These are phyloP conservation scores for Prunus mume DNA, from an alignment of 306 rosid genomes.

Conservation along the genomic window DNA sequence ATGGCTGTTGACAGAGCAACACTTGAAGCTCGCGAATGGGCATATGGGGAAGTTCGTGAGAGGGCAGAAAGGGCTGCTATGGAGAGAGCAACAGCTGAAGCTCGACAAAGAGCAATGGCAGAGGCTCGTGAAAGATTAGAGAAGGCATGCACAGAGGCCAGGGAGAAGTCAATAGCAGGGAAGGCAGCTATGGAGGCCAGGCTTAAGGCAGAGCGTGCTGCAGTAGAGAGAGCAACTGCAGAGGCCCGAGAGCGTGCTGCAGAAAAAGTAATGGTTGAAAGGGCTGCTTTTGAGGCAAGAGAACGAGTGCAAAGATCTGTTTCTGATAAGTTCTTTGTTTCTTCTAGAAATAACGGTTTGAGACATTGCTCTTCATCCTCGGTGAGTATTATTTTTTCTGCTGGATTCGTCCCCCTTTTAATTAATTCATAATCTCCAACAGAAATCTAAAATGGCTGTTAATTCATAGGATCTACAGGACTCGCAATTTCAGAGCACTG, in stretches of 20 bases:
- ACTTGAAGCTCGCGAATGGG: slow-evolving; percentile 71
- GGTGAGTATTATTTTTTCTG: slow-evolving; percentile 40
- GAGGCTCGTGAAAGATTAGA: slow-evolving; percentile 95
- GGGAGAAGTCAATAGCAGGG: slow-evolving; percentile 73
- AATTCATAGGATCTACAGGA: slow-evolving; percentile 61
- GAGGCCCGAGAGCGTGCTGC: slow-evolving; percentile 94
- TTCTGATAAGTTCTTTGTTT: slow-evolving; percentile 65
- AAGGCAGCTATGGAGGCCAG: slow-evolving; percentile 76
- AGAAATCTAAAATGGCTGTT: slow-evolving; percentile 23
- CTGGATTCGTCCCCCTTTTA: slow-evolving; percentile 18
- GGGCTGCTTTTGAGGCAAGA: slow-evolving; percentile 57
- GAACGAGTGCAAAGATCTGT: slow-evolving; percentile 81
- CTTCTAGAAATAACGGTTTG: slow-evolving; percentile 48
- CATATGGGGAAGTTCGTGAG: slow-evolving; percentile 62
- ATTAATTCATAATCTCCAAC: slow-evolving; percentile 17
- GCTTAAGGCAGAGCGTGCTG: slow-evolving; percentile 83
- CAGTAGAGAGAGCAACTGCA: slow-evolving; percentile 85
- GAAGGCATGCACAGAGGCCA: slow-evolving; percentile 91
- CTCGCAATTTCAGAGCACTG: slow-evolving; percentile 43
- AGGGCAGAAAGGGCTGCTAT: slow-evolving; percentile 74
- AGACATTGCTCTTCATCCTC: slow-evolving; percentile 64
- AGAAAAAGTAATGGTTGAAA: slow-evolving; percentile 71
- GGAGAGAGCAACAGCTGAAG: slow-evolving; percentile 85
- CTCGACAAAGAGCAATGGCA: slow-evolving; percentile 75
- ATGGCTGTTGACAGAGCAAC: slow-evolving; percentile 73